A percentile compares a stretch with the other conserved stretches of the same genome.
phyloP scores from a whole-genome alignment of 176 grass and related monocot species.

The Ananas comosus region DNA sequence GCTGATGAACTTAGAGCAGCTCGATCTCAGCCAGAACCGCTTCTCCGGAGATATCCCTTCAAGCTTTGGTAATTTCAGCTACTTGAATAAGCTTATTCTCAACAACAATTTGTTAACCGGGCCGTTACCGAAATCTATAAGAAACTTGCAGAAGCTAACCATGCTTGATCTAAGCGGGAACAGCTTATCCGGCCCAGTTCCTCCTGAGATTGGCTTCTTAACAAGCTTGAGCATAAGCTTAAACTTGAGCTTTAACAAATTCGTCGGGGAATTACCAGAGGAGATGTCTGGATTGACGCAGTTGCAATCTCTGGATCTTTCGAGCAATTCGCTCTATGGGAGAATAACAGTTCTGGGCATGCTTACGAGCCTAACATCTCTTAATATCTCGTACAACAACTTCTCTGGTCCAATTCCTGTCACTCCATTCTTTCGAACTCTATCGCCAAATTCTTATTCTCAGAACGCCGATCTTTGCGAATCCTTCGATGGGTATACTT shows the following conservation, averaged over 20 bases:
- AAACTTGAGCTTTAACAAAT: constrained; percentile 71
- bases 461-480: constrained; percentile 56
- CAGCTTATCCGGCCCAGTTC: constrained; percentile 30
- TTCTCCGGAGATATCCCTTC: constrained; percentile 28
- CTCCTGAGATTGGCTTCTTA: constrained; percentile 31
- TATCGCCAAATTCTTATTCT: constrained; percentile 51
- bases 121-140: constrained; percentile 27
- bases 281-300: constrained; percentile 74
- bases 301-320: constrained; percentile 76
- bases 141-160: constrained; percentile 25
- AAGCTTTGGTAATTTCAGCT: constrained; percentile 23
- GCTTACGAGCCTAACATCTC: constrained; percentile 73
- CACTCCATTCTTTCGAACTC: constrained; percentile 72
- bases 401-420: constrained; percentile 91
- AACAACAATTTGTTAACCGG: constrained; percentile 33
- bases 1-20: constrained; percentile 17
- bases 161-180: constrained; percentile 36
- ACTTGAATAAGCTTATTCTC: constrained; percentile 28
- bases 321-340: constrained; percentile 60
- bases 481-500: constrained; percentile 71
- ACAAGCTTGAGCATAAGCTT: constrained; percentile 85
- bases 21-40: constrained; percentile 27
- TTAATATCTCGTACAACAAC: constrained; percentile 94
- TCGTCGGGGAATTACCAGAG: constrained; percentile 59
- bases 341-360: constrained; percentile 50